Conservation (phyloP, 176 grass and related monocot species). For the Chloris gayana region DNA sequence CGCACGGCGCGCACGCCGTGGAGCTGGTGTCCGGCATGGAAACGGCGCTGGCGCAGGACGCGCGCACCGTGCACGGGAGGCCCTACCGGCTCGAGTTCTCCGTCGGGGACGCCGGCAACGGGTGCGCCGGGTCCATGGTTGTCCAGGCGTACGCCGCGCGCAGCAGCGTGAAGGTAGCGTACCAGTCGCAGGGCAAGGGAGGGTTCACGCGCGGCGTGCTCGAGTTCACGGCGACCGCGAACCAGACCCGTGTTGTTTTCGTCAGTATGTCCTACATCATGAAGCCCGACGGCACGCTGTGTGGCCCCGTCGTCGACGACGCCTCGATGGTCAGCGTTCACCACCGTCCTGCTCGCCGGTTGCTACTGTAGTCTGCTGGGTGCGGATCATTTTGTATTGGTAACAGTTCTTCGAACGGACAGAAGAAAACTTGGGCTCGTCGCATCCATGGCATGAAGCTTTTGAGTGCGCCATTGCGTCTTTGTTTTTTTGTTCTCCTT, state of each 20-base stretch:
- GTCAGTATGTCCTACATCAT: constrained; percentile 43
- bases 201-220: constrained; percentile 46
- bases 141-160: constrained; percentile 48
- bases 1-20: constrained; percentile 54
- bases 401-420: too few species aligned
- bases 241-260: constrained; percentile 51
- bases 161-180: constrained; percentile 32
- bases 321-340: constrained; percentile 33
- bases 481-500: background rate
- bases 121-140: constrained; percentile 44
- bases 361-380: background rate
- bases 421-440: too few species aligned
- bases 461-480: background rate
- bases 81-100: constrained; percentile 54
- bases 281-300: constrained; percentile 64
- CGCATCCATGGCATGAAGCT: too few species aligned
- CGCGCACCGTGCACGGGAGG: constrained; percentile 36
- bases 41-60: constrained; percentile 59
- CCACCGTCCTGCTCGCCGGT: constrained; percentile 3
- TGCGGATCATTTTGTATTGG: background rate
- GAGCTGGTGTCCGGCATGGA: constrained; percentile 60
- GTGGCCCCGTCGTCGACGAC: constrained; percentile 59
- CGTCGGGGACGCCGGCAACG: constrained; percentile 52
- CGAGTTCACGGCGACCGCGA: constrained; percentile 43
- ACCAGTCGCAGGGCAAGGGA: constrained; percentile 51